Base-by-base conservation (phyloP, 257 asterid species). In the Solanum medicagineum region DNA sequence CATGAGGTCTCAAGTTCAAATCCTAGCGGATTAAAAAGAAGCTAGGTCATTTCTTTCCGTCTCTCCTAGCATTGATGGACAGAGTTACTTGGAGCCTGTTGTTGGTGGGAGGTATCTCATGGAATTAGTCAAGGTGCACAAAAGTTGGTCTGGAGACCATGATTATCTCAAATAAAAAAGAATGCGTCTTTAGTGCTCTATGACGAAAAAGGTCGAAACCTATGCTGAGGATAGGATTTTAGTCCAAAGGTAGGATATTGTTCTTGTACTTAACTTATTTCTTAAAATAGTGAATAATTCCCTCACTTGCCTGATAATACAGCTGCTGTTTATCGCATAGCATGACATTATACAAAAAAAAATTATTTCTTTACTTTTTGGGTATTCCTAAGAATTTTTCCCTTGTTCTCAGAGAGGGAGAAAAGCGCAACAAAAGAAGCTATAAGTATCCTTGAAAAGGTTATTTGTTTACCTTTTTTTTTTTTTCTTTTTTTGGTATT, bases 401-500 rank as follows among this genome's bases (percentile, higher is more conserved):
- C 69, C 29, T 66, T 84, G 54, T 79, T 81, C 49, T 42, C 87
- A 90, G 91, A 87, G 88, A 89, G 92, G 91, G 93, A 89, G 89
- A 90, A 90, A 88, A 90, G 93, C 56, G 93, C 93, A 70, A 90
- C 92, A 53, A 90, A 90, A 85, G 93, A 90, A 89, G 93, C 89
- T 86, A 86, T 90, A 56, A 71, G 83, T 26, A 85, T 90, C 70
- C 80, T 90, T 84, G 88, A 81, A 88, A 87, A 90, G 92, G 93
- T 90, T 65, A 85, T 70, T 8, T 75, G 81, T 81, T 86, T 29
- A 60, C 65, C 40, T 2, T 11, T 62, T 70, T 47, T 70, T 47
- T 49, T 69, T 82, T 17, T 11, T 62, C 57, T 47, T 47, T 68
- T 59, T 69, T 82, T 47, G 59, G 36, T 80, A 22, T 51, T 63